Base-by-base conservation (phyloP, 2,329 filamentous ascomycete genomes). In the Trichoderma simmonsii region DNA sequence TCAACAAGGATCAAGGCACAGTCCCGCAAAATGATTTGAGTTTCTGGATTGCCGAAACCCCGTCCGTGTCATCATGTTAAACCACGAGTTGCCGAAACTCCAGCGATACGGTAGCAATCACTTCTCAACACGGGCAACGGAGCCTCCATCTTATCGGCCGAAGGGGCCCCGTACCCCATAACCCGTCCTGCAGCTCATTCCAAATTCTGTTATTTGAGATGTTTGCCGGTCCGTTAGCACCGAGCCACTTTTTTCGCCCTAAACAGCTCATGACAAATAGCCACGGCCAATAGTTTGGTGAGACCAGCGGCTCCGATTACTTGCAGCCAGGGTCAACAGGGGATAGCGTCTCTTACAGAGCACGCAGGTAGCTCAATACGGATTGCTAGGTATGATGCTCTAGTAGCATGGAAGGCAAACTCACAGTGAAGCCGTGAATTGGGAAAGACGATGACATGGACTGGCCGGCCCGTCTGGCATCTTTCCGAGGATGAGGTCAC, bases 1-100 rank as follows among this genome's bases (percentile, higher is more conserved):
- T 66, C 59, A 24, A 36, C 69, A 54, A 21, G 69, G 69, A 24
- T 61, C 60, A 43, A 18, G 34, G 14, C 18, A 5, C 18, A 34
- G 69, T 59, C 61, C 69, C 62, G 48, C 62, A 60, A 64, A 59
- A 71, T 57, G 51, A 71, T 71, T 71, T 71, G 69, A 71, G 69
- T 71, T 71, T 71, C 26, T 57, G 12, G 14, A 1, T 51, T 43
- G 32, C 60, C 32, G 30, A 48, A 51, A 43, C 24, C 48, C 68
- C 51, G 32, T 30, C 6, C 12, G 28, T n/a, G 57, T 61, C 57
- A 70, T 43, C 67, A 70, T 18, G 18, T 9, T 39, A 7, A 43
- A 30, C 34, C 18, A 24, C 26, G 34, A 43, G 34, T 21, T 24
- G 15, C 34, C 65, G 30, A 18, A n/a, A 28, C 6, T 24, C 34